Base-by-base conservation (phyloP, 345 rosid genomes). In the Pugionium cornutum region DNA sequence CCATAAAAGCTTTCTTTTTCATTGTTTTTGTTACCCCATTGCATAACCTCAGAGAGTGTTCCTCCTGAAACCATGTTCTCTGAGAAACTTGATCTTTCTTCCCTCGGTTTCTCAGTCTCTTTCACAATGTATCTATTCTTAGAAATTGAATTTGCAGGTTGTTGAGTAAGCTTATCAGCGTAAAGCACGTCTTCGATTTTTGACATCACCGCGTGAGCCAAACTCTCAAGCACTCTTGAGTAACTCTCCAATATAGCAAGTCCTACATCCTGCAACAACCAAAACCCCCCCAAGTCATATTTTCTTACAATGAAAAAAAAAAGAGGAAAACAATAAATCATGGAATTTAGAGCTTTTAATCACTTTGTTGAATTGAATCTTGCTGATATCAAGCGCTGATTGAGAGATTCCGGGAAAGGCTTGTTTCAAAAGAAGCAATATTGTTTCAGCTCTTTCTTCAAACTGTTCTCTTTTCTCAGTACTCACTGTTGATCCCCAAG, bases 371-470 rank as follows among this genome's bases (percentile, higher is more conserved):
- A 44, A 86, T 9, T 40, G 44, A 5, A 40, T 40, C n/a, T 40
- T 40, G 44, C 44, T 40, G 2, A 40, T 40, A 9, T 91, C 97
- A n/a, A 91, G 83, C 2, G 88, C 37, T 26, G 96, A 91, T 53
- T 91, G 96, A 55, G 91, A 82, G 75, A 83, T 73, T 66, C 97
- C 97, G 0, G 96, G 97, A 58, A 77, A 91, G 9, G 81, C 70
- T 36, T 86, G 96, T 81, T 91, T 91, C 65, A 91, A 64, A 36
- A 91, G 68, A 42, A 88, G 84, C 56, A 91, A 70, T 67, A 91
- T 83, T 5, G 96, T 91, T 69, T 86, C 94, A 6, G 96, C 96
- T 83, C 97, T 75, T 64, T 88, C 97, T 79, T 88, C 97, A 51
- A 91, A 91, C 11, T 79, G 82, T 72, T 91, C 97, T 75, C 97